These are phyloP conservation scores for Colletotrichum euphorbiae DNA, from an alignment of 2,329 filamentous ascomycete species.

Conservation along the genomic window DNA sequence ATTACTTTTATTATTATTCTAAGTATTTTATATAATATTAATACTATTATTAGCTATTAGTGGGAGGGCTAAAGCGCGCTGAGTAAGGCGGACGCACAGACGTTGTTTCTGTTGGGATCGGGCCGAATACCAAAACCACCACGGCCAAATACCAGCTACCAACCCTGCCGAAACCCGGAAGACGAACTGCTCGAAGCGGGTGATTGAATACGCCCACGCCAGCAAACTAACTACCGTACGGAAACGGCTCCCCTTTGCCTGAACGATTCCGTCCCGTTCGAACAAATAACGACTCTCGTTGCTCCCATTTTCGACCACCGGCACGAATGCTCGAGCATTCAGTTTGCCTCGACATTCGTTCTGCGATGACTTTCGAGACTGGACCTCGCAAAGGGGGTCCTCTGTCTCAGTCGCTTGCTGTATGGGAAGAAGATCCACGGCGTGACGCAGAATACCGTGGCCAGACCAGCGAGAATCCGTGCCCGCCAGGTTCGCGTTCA, in stretches of 20 bases:
- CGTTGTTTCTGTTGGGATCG: too few species aligned
- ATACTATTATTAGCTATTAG: too few species aligned
- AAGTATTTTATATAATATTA: too few species aligned
- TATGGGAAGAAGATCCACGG: conserved; percentile 43
- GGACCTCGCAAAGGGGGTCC: conserved; percentile 43
- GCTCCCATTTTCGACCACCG: neutral
- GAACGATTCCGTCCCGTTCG: neutral
- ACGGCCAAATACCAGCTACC: neutral
- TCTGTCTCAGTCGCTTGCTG: conserved; percentile 41
- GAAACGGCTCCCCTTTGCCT: neutral
- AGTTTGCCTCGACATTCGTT: conserved; percentile 40
- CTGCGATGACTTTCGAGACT: conserved; percentile 41
- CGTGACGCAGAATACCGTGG: conserved; percentile 40
- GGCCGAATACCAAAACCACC: too few species aligned
- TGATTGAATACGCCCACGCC: conserved; percentile 24
- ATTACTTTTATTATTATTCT: too few species aligned
- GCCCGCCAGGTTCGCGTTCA: conserved; percentile 43
- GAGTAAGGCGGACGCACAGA: too few species aligned
- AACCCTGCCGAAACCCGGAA: conserved; percentile 34
- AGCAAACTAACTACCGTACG: too few species aligned
- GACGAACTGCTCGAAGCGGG: conserved; percentile 17
- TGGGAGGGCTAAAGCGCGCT: too few species aligned
- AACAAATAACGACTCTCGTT: neutral
- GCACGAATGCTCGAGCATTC: neutral
- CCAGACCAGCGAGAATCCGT: conserved; percentile 42